These are phyloP conservation scores for Talaromyces borbonicus DNA, from an alignment of 495 filamentous ascomycete species.

Conservation along the genomic window DNA sequence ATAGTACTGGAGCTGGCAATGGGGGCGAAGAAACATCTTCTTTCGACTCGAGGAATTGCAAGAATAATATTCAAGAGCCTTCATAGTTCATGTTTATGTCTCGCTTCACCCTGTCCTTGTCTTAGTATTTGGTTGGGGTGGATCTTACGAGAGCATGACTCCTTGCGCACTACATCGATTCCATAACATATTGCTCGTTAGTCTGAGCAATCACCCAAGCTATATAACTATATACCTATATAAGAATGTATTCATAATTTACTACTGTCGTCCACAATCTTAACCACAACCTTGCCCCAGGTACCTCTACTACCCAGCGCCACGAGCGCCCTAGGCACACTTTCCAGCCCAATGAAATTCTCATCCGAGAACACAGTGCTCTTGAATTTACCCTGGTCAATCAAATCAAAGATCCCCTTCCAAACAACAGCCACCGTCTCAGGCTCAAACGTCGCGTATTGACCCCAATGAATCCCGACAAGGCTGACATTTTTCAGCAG, in stretches of 20 bases:
- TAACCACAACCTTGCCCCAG: conserved; percentile 95
- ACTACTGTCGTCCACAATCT: conserved; percentile 58
- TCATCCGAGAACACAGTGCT: conserved; percentile 74
- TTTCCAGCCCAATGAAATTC: conserved; percentile 74
- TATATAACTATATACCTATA: background rate
- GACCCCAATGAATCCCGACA: conserved; percentile 86
- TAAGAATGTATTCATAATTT: conserved; percentile 9
- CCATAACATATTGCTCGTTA: too few species aligned
- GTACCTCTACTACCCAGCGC: conserved; percentile 71
- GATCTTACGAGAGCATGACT: conserved; percentile 40
- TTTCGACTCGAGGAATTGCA: conserved; percentile 21
- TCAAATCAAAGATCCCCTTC: conserved; percentile 68
- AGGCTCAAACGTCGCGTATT: conserved; percentile 64
- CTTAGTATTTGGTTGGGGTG: conserved; percentile 8
- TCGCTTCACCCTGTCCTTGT: conserved; percentile 23
- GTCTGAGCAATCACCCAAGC: too few species aligned
- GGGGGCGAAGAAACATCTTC: conserved; percentile 15
- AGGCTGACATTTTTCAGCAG: conserved; percentile 89
- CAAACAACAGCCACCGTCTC: conserved; percentile 66
- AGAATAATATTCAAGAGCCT: conserved; percentile 36
- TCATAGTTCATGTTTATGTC: conserved; percentile 40
- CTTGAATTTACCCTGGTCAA: conserved; percentile 67
- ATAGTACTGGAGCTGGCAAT: conserved; percentile 35
- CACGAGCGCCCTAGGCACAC: conserved; percentile 63
- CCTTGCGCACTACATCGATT: conserved; percentile 40